Conservation (phyloP, 2,329 filamentous ascomycete species). For the Tympanopsis confertula region DNA sequence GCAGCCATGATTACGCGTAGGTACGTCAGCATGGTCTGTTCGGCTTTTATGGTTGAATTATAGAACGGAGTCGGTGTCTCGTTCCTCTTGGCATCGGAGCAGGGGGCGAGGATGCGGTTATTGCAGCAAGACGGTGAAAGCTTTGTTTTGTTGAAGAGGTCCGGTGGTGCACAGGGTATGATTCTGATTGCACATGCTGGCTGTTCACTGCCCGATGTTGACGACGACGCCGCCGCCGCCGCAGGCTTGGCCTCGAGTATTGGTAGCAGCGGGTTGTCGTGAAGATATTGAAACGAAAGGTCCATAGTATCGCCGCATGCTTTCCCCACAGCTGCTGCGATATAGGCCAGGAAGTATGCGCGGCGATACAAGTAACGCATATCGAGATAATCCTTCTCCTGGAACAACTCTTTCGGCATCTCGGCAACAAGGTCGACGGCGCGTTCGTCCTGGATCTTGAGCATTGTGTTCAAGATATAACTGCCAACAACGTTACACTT, state of each 20-base stretch:
- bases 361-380: slow-evolving; percentile 90
- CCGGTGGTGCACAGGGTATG: slow-evolving; percentile 60
- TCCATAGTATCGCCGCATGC: slow-evolving; percentile 40
- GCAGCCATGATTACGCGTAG: slow-evolving; percentile 62
- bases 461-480: slow-evolving; percentile 66
- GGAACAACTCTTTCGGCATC: slow-evolving; percentile 71
- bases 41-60: slow-evolving; percentile 73
- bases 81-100: slow-evolving; percentile 27
- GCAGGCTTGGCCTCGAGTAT: slow-evolving; percentile 37
- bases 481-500: slow-evolving; percentile 81
- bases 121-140: slow-evolving; percentile 60
- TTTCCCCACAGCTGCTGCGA: slow-evolving; percentile 59
- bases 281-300: slow-evolving; percentile 51
- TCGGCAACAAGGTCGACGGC: slow-evolving; percentile 75
- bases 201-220: slow-evolving; percentile 13
- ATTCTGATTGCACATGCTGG: slow-evolving; percentile 48
- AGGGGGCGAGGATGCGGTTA: slow-evolving; percentile 42
- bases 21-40: slow-evolving; percentile 63
- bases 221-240: slow-evolving; percentile 7
- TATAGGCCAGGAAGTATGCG: slow-evolving; percentile 77
- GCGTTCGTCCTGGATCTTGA: slow-evolving; percentile 45
- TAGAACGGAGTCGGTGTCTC: slow-evolving; percentile 65
- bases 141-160: slow-evolving; percentile 60
- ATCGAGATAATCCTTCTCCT: slow-evolving; percentile 89
- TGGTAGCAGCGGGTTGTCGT: slow-evolving; percentile 69